These are phyloP conservation scores for Pythium aristosporum DNA, from an alignment of 352 stramenopile genomes.

Conservation along the genomic window DNA sequence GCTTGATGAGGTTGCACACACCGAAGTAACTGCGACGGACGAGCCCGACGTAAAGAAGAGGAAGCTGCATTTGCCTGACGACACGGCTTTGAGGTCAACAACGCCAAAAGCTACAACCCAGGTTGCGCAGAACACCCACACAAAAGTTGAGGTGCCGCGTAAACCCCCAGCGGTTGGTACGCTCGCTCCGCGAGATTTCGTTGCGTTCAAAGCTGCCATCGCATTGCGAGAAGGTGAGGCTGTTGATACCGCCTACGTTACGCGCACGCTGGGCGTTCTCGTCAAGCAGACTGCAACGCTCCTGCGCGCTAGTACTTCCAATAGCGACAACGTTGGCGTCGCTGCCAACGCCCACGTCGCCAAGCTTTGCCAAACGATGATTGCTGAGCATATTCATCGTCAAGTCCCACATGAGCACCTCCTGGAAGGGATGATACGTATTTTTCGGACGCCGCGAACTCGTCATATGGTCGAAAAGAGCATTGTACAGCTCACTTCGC, in stretches of 20 bases:
- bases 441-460: constrained; percentile 16
- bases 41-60: constrained; percentile 10
- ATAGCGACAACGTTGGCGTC: not conserved
- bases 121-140: not conserved
- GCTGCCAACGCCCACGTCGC: not conserved
- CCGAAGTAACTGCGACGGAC: not conserved
- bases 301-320: not conserved
- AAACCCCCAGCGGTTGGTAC: not conserved
- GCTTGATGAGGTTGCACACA: too few relatives aligned
- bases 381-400: constrained; percentile 5
- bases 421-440: constrained; percentile 10
- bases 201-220: constrained; percentile 34
- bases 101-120: not conserved
- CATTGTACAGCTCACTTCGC: constrained; percentile 3
- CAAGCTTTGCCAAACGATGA: constrained; percentile 12
- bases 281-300: constrained; percentile 30
- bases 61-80: not conserved
- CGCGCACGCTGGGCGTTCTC: constrained; percentile 36
- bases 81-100: not conserved
- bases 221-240: constrained; percentile 30
- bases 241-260: constrained; percentile 29
- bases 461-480: constrained; percentile 16
- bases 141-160: not conserved
- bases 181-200: constrained; percentile 9
- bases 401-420: constrained; percentile 1